Evolutionary conservation across 2,329 filamentous ascomycete species (phyloP), one percentile per base, ranked within the genome.

Genomic region (Colletotrichum euphorbiae): DNA sequence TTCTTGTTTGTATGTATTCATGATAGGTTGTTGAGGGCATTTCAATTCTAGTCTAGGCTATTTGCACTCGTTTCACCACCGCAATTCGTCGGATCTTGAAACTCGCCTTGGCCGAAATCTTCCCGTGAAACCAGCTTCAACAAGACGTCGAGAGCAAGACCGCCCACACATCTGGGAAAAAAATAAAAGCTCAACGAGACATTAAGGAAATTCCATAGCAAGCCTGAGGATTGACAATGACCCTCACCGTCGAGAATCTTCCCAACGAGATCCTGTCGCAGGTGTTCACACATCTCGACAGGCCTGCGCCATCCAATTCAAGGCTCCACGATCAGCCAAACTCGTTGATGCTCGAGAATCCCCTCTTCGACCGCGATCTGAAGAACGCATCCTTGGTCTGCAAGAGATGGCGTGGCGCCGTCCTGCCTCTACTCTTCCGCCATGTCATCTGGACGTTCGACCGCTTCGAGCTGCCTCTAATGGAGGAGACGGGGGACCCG

Each of bases 241-340:
- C 60, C 12, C 36, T 48, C 28, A 46, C 67, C 19, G 38, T 81
- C 73, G 69, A 78, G 28, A 61, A 72, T 28, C 81, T 92, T 19
- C 90, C 89, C 2, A 87, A 86, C 70, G 90, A 92, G 78, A 78
- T 92, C 51, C 77, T 90, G 21, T 75, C 84, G 59, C 80, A 86
- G 3, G 84, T 91, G 71, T 81, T 91, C 72, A 78, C 76, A n/a
- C 84, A 83, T 72, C 80, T 91, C 52, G 83, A 86, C 71, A 73
- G 73, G 0, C 74, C 80, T 2, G 81, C 86, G 9, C 84, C 85
- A 12, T 87, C 88, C 0, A 76, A 81, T 48, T 73, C 72, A 43
- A 79, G 80, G 15, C 76, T 89, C 21, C 80, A 84, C 62, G 80
- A 87, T 58, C 82, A 84, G 71, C 89, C 85, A 28, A 80, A 67